Conservation (phyloP, 352 stramenopile species). For the Phytophthora nicotianae region DNA sequence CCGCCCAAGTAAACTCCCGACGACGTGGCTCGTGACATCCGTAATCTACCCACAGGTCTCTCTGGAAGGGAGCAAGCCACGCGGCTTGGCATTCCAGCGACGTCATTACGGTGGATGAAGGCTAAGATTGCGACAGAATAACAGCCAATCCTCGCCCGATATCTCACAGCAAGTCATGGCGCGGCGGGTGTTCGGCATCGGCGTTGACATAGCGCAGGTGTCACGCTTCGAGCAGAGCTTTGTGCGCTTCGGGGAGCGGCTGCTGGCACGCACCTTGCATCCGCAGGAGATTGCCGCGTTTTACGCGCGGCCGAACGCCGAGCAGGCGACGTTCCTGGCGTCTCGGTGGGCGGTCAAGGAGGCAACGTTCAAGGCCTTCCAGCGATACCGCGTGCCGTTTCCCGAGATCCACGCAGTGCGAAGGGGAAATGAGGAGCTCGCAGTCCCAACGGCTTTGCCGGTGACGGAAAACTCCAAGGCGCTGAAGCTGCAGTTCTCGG, state of each 20-base stretch:
- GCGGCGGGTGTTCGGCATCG: slow-evolving; percentile 61
- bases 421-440: neutral
- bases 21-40: too few species aligned
- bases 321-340: slow-evolving; percentile 64
- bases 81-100: too few species aligned
- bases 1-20: too few species aligned
- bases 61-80: too few species aligned
- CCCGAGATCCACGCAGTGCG: slow-evolving; percentile 61
- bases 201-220: slow-evolving; percentile 72
- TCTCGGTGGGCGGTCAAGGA: slow-evolving; percentile 88
- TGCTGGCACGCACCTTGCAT: slow-evolving; percentile 69
- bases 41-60: too few species aligned
- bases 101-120: too few species aligned
- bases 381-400: slow-evolving; percentile 78
- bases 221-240: slow-evolving; percentile 61
- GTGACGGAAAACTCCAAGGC: slow-evolving; percentile 41
- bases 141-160: slow-evolving; percentile 2
- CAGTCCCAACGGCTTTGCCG: slow-evolving; percentile 35
- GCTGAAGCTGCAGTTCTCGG: slow-evolving; percentile 61
- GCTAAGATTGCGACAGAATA: too few species aligned
- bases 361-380: slow-evolving; percentile 85
- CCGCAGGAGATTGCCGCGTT: slow-evolving; percentile 73
- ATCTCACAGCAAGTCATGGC: slow-evolving; percentile 10
- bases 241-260: slow-evolving; percentile 62
- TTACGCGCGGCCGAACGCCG: slow-evolving; percentile 33